Base-by-base conservation (phyloP, 371 early-diverging fungal species). In the Phascolomyces articulosus region DNA sequence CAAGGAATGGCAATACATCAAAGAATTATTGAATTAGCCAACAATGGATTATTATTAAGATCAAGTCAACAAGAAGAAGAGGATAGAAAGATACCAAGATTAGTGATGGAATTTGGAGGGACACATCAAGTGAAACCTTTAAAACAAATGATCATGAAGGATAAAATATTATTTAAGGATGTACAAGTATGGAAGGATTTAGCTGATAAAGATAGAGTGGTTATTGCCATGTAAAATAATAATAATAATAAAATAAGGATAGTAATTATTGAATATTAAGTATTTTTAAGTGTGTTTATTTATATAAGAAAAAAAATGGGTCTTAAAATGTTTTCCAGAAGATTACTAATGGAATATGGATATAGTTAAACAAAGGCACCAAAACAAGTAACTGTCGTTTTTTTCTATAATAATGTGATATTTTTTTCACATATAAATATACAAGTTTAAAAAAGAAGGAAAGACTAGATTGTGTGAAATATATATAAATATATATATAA, bases 71-170 rank as follows among this genome's bases (percentile, higher is more conserved):
- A 44, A 44, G 18, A n/a, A 69, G 24, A 58, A 67, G 20, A 34
- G 18, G 24, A 55, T 11, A 54, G 23, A 8, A 61, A 47, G n/a
- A 28, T 88, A n/a, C 93, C 93, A 16, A 77, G 85, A n/a, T 38
- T 93, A 26, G 87, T 89, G 2, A 87, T 93, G 77, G 94, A 95
- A 66, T 90, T 94, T 40, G 93, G 94, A 2, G 92, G 91, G 1
- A 67, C 70, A 16, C 85, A 87, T 53, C 96, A 95, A 68, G 85
- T 84, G 2, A 70, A 67, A 1, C 49, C 64, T 1, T 80, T 91
- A 3, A 64, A 65, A 7, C 55, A 64, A 3, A 60, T 71, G 2
- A 73, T n/a, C n/a, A n/a, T 92, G 69, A 9, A 6, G 34, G 34
- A 34, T 34, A 60, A 77, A 9, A 68, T 75, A 38, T 87, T 87